Evolutionary conservation across 495 filamentous ascomycete genomes (phyloP).

Genomic region (Darksidea phi): DNA sequence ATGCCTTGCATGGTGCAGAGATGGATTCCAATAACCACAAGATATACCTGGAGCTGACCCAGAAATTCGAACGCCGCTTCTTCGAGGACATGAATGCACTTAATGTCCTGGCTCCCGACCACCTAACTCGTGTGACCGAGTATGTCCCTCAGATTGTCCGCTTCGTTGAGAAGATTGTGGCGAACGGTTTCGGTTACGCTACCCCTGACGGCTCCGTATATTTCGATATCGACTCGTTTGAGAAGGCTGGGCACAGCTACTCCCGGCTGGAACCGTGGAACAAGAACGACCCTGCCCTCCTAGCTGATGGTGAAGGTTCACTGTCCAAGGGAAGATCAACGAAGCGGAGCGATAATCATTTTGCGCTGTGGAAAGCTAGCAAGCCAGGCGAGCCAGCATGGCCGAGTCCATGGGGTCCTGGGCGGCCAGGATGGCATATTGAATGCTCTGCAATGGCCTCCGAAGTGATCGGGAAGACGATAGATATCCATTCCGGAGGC

Average conservation of each 20-base stretch:
- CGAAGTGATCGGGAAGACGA: conserved; percentile 71
- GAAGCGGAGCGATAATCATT: conserved; percentile 75
- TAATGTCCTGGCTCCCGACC: conserved; percentile 81
- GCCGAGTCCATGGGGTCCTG: conserved; percentile 79
- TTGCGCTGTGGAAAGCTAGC: conserved; percentile 89
- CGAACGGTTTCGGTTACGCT: conserved; percentile 82
- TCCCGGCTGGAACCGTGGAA: conserved; percentile 85
- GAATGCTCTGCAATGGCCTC: conserved; percentile 96
- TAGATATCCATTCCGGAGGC: conserved; percentile 92
- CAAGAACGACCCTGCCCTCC: conserved; percentile 72
- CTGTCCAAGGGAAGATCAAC: conserved; percentile 60
- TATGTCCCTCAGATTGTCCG: conserved; percentile 80
- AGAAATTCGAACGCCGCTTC: conserved; percentile 79
- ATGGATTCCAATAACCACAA: conserved; percentile 72
- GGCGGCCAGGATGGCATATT: conserved; percentile 93
- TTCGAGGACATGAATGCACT: conserved; percentile 78
- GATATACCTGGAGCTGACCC: conserved; percentile 78
- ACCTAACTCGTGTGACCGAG: conserved; percentile 82
- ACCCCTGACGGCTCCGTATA: conserved; percentile 86
- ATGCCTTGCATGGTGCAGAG: conserved; percentile 68
- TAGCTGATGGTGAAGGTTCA: conserved; percentile 86
- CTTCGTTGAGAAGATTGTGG: conserved; percentile 73
- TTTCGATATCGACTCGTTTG: conserved; percentile 88
- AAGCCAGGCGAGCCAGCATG: conserved; percentile 90
- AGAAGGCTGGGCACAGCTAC: conserved; percentile 75